Base-by-base conservation (phyloP, 495 filamentous ascomycete species). In the Penicillium paradoxum region DNA sequence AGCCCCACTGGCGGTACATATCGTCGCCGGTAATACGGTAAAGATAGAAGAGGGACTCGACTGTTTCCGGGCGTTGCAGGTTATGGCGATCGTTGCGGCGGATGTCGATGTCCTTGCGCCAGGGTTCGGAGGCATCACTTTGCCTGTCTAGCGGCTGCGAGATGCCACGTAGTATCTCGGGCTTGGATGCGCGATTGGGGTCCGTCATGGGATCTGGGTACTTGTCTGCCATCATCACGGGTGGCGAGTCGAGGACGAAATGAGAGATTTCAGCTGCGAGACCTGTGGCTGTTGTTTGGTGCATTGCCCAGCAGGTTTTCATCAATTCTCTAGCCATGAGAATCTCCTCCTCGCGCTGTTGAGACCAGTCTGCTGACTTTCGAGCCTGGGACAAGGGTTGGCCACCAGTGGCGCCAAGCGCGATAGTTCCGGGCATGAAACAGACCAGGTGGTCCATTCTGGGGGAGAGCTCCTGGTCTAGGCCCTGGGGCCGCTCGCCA, bases 371-470 rank as follows among this genome's bases (percentile, higher is more conserved):
- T 0, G 81, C 63, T 0, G 79, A 77, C 60, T 87, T 83, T 56
- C 81, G 85, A 5, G 91, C 91, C 59, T 90, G 84, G 1, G 80
- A 73, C 29, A 95, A 78, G 0, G 82, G 82, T 36, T 83, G 56
- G 1, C 93, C 93, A 18, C 84, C 88, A 0, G 93, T 99, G 4
- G 82, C 89, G 9, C 83, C 91, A 1, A 97, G 82, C 0, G 92
- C 93, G 58, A 97, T 92, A 13, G 91, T 96, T 29, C 93, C 95
- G 0, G 93, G 91, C 80, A 97, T 87, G 76, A 97, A 99, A 75
- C 93, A 99, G 34, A 91, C 91, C 7, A 97, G 77, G 66, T 99
- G 93, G 63, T 97, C 93, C 95, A 99, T 97, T 71, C 97, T 97
- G 17, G 92, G 88, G 0, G 77, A 80, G 6, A 96, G 62, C 0